Evolutionary conservation across 306 rosid genomes (phyloP).

Genomic region (Phaseolus lunatus): DNA sequence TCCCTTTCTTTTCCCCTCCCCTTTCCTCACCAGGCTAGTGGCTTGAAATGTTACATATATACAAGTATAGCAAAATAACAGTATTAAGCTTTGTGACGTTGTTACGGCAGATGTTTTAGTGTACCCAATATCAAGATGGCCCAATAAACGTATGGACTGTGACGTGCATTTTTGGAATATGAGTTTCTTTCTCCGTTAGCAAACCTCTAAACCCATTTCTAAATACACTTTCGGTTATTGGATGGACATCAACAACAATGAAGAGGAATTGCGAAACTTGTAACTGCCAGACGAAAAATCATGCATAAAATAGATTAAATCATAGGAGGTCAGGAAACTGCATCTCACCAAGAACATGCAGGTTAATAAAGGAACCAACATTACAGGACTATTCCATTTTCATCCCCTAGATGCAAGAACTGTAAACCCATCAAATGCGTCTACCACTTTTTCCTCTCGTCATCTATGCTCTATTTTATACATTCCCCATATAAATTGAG

Average conservation of each 20-base stretch:
- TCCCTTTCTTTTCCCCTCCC: neutral
- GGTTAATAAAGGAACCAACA: neutral
- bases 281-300: neutral
- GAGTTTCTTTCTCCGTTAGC: too few relatives aligned
- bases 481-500: neutral
- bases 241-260: neutral
- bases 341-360: neutral
- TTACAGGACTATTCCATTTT: neutral
- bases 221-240: neutral
- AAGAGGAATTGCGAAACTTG: neutral
- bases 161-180: neutral
- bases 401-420: neutral
- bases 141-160: slow-evolving; percentile 18
- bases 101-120: neutral
- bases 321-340: neutral
- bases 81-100: neutral
- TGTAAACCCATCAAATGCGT: neutral
- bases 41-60: neutral
- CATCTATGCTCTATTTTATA: neutral
- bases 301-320: neutral
- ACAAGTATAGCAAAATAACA: slow-evolving; percentile 8
- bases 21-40: neutral
- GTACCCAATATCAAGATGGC: slow-evolving; percentile 16
- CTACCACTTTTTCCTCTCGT: neutral
- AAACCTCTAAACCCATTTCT: too few relatives aligned